A percentile compares a stretch with the other conserved stretches of the same genome.
phyloP scores from a whole-genome alignment of 495 filamentous ascomycete species.

The Daldinia caldariorum region DNA sequence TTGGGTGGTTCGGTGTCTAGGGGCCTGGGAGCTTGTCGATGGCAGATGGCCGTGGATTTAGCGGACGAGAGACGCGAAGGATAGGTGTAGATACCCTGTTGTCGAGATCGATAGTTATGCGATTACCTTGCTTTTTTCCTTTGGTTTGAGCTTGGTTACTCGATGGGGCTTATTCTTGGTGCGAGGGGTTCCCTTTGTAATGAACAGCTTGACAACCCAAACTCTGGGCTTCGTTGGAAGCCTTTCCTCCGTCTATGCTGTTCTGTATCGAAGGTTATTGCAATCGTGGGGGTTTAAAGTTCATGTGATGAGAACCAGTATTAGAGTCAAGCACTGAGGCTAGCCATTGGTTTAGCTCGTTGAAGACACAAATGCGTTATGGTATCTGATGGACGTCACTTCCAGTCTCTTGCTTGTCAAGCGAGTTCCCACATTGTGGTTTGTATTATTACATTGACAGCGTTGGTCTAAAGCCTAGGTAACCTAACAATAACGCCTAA shows the following conservation, averaged over 20 bases:
- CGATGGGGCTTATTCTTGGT: slow-evolving; percentile 99
- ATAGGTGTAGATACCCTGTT: slow-evolving; percentile 67
- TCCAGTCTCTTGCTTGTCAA: neutral
- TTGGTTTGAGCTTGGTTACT: slow-evolving; percentile 80
- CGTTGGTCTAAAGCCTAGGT: neutral
- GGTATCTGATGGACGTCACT: slow-evolving; percentile 86
- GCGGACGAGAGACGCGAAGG: slow-evolving; percentile 50
- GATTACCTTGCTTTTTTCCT: slow-evolving; percentile 75
- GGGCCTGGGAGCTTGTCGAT: slow-evolving; percentile 53
- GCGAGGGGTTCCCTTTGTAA: slow-evolving; percentile 74
- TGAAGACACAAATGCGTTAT: slow-evolving; percentile 81
- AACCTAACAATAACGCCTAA: slow-evolving; percentile 15
- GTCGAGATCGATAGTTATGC: slow-evolving; percentile 98
- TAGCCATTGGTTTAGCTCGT: slow-evolving; percentile 59
- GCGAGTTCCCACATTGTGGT: neutral
- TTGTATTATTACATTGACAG: slow-evolving; percentile 55
- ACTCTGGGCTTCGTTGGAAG: slow-evolving; percentile 63
- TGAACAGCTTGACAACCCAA: slow-evolving; percentile 30
- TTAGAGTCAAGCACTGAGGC: slow-evolving; percentile 99
- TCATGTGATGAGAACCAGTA: slow-evolving; percentile 93
- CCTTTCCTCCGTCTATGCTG: slow-evolving; percentile 48
- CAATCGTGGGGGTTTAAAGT: slow-evolving; percentile 70
- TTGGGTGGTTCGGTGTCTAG: slow-evolving; percentile 49
- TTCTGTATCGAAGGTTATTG: slow-evolving; percentile 47
- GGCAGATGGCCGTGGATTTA: slow-evolving; percentile 49